Evolutionary conservation across 192 early-diverging fungal genomes (phyloP).

Genomic region (Backusella australiensis): DNA sequence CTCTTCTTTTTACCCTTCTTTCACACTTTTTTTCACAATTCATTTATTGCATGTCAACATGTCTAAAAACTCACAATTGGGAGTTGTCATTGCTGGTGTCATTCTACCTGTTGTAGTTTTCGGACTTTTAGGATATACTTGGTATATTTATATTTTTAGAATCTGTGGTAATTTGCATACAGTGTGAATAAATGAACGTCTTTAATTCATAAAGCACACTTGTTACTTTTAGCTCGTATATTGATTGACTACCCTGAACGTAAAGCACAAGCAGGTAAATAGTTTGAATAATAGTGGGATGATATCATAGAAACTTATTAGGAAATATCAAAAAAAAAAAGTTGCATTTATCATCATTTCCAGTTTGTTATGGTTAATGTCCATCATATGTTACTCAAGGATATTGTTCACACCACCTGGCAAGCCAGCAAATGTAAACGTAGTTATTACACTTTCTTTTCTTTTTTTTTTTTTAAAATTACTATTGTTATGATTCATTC

Average conservation of each 20-base stretch:
- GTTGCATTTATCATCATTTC: constrained; percentile 27
- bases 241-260: not conserved
- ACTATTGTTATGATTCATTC: not conserved
- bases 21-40: not conserved
- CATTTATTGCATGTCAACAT: not conserved
- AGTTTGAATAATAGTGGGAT: not conserved
- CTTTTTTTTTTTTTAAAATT: not conserved
- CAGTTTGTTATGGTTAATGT: constrained; percentile 16
- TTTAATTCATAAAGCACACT: not conserved
- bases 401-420: constrained; percentile 25
- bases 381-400: constrained; percentile 18
- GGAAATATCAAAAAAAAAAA: not conserved
- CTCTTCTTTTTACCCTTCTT: not conserved
- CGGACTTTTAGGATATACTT: constrained; percentile 31
- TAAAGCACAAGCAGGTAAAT: constrained; percentile 13
- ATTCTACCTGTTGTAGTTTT: constrained; percentile 29
- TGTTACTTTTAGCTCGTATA: constrained; percentile 4
- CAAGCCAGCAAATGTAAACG: constrained; percentile 23
- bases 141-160: constrained; percentile 35
- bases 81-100: not conserved
- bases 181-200: not conserved
- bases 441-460: not conserved
- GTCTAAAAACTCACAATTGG: constrained; percentile 12
- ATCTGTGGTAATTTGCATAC: constrained; percentile 29
- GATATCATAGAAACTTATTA: not conserved